These are phyloP conservation scores for Raffaelea ambrosiae DNA, from an alignment of 2,329 filamentous ascomycete genomes.

Conservation along the genomic window DNA sequence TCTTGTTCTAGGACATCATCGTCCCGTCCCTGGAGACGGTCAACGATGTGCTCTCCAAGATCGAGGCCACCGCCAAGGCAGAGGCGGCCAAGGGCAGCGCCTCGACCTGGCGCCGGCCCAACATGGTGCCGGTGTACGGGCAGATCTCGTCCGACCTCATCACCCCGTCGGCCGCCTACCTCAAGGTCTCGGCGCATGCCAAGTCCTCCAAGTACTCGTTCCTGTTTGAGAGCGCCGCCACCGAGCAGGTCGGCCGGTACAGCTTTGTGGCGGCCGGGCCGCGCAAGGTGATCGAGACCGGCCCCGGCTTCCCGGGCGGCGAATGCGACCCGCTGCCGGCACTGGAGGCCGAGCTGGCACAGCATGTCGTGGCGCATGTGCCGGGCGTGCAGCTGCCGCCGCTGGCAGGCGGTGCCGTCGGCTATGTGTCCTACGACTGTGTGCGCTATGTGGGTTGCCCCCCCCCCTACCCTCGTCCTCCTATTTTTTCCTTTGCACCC, in stretches of 20 bases:
- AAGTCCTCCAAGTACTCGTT: conserved; percentile 61
- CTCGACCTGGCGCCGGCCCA: conserved; percentile 10
- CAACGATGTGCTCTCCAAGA: conserved; percentile 10
- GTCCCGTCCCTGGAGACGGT: conserved; percentile 18
- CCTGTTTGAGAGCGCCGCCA: conserved; percentile 86
- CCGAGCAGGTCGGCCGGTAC: conserved; percentile 88
- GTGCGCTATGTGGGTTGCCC: conserved; percentile 56
- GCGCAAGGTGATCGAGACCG: conserved; percentile 76
- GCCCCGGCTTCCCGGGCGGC: conserved; percentile 69
- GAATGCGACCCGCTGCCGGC: conserved; percentile 75
- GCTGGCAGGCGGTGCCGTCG: conserved; percentile 84
- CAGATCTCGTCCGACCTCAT: conserved; percentile 64
- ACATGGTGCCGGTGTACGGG: conserved; percentile 16
- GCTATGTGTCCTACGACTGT: conserved; percentile 96
- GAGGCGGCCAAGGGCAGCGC: conserved; percentile 8
- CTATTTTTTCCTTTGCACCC: background rate
- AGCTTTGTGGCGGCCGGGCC: conserved; percentile 75
- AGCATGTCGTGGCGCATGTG: conserved; percentile 72
- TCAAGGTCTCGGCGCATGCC: conserved; percentile 75
- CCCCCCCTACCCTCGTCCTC: background rate
- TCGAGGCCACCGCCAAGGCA: conserved; percentile 5
- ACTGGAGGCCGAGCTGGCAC: conserved; percentile 71
- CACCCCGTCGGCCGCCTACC: conserved; percentile 89
- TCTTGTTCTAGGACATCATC: conserved; percentile 12
- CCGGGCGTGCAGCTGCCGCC: conserved; percentile 77